Conservation (phyloP, 2,329 filamentous ascomycete species). For the Colletotrichum sp. region DNA sequence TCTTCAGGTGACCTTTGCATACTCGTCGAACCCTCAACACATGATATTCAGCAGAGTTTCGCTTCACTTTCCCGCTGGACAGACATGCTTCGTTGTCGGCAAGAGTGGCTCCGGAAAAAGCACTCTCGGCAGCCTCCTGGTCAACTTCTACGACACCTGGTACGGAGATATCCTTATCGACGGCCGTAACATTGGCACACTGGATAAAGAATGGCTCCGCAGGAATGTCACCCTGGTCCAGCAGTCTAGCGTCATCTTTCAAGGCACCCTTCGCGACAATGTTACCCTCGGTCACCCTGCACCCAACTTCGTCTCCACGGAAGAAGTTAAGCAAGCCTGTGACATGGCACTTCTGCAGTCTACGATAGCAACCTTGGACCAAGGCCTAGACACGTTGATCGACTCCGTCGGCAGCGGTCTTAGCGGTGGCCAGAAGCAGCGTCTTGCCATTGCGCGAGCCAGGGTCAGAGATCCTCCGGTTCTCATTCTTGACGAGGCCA, state of each 20-base stretch:
- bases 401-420: constrained; percentile 73
- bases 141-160: constrained; percentile 75
- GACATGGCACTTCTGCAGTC: constrained; percentile 72
- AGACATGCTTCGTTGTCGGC: constrained; percentile 83
- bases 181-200: constrained; percentile 59
- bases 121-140: constrained; percentile 80
- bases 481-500: constrained; percentile 87
- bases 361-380: constrained; percentile 69
- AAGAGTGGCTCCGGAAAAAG: constrained; percentile 92
- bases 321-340: constrained; percentile 66
- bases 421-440: constrained; percentile 86
- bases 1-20: constrained; percentile 75
- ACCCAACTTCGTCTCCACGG: constrained; percentile 41
- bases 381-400: constrained; percentile 74
- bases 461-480: constrained; percentile 78
- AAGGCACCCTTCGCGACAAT: constrained; percentile 79
- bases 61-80: constrained; percentile 73
- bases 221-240: constrained; percentile 82
- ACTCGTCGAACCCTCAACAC: constrained; percentile 71
- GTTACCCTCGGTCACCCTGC: constrained; percentile 70
- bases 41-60: constrained; percentile 64
- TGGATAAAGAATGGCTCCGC: constrained; percentile 76
- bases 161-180: constrained; percentile 74
- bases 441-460: constrained; percentile 81
- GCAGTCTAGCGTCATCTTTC: constrained; percentile 81